Percentiles rank a stretch among this genome's conserved stretches.
phyloP scores from a whole-genome alignment of 768 basidiomycete genomes.

The Leucocoprinus sp. region DNA sequence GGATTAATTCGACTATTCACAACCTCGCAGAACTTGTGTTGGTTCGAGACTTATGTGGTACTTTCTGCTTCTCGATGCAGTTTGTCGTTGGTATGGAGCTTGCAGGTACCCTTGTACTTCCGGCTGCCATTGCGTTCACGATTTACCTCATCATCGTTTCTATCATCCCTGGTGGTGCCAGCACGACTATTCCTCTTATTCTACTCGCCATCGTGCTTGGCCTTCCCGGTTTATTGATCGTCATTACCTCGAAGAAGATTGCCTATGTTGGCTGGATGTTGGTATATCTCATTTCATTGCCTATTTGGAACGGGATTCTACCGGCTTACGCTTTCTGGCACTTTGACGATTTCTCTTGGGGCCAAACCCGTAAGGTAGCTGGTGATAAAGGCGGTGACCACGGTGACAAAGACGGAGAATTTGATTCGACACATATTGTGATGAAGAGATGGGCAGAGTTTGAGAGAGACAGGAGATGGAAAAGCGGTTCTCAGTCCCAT shows the following conservation, averaged over 20 bases:
- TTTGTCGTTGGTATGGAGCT: slow-evolving; percentile 99
- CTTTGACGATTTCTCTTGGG: slow-evolving; percentile 98
- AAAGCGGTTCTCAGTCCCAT: slow-evolving; percentile 74
- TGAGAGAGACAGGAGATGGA: slow-evolving; percentile 92
- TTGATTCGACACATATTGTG: slow-evolving; percentile 92
- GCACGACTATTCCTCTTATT: slow-evolving; percentile 84
- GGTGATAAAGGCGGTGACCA: slow-evolving; percentile 67
- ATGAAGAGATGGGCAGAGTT: slow-evolving; percentile 99
- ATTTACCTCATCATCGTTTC: slow-evolving; percentile 86
- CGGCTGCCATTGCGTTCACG: slow-evolving; percentile 96
- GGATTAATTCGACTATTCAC: slow-evolving; percentile 99
- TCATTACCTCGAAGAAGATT: slow-evolving; percentile 90
- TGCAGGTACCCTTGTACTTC: slow-evolving; percentile 90
- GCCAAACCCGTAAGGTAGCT: slow-evolving; percentile 79
- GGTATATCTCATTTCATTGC: slow-evolving; percentile 84
- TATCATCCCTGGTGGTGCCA: slow-evolving; percentile 70
- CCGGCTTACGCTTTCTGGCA: slow-evolving; percentile 99
- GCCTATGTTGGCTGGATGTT: slow-evolving; percentile 98
- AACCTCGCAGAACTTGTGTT: slow-evolving; percentile 92
- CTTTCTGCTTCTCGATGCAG: slow-evolving; percentile 99
- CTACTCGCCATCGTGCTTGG: slow-evolving; percentile 92
- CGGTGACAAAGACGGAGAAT: slow-evolving; percentile 94
- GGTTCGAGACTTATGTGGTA: slow-evolving; percentile 97
- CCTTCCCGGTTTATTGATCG: slow-evolving; percentile 90
- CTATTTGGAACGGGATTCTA: slow-evolving; percentile 95